A percentile compares a stretch with the other conserved stretches of the same genome.
These are phyloP conservation scores for Linnemannia hyalina DNA, from an alignment of 192 early-diverging fungal species.

Conservation along the genomic window DNA sequence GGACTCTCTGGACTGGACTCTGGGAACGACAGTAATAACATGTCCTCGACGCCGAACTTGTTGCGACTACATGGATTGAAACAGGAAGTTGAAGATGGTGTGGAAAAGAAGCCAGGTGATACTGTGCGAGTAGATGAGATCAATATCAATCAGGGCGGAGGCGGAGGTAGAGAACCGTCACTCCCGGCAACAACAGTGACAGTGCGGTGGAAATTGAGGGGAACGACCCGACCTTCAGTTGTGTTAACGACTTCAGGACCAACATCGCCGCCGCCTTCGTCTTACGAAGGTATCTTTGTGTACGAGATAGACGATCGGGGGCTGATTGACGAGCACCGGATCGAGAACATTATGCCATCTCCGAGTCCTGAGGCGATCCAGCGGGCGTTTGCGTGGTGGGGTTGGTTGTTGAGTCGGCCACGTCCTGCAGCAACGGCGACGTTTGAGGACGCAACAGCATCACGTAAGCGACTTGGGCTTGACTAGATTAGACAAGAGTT, in stretches of 20 bases:
- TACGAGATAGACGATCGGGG: conserved; percentile 61
- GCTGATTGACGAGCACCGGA: conserved; percentile 60
- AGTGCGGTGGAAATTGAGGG: conserved; percentile 64
- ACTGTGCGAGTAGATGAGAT: not conserved
- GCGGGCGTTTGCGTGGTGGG: conserved; percentile 55
- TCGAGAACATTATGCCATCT: conserved; percentile 64
- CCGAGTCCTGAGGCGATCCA: conserved; percentile 61
- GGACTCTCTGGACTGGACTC: conserved; percentile 37
- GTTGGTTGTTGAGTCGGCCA: conserved; percentile 42
- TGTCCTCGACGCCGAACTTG: not conserved
- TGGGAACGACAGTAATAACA: conserved; percentile 16
- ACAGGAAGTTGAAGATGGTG: not conserved
- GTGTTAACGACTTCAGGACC: conserved; percentile 41
- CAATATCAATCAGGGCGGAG: not conserved
- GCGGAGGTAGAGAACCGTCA: not conserved
- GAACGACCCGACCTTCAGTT: conserved; percentile 54
- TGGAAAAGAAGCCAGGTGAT: not conserved
- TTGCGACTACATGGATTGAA: not conserved
- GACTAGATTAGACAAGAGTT: conserved; percentile 21
- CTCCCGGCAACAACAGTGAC: conserved; percentile 49
- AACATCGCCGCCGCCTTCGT: conserved; percentile 38
- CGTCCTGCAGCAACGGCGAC: conserved; percentile 38
- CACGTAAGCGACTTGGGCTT: conserved; percentile 37
- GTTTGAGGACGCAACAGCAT: conserved; percentile 2
- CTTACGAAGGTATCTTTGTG: conserved; percentile 62